phyloP scores from a whole-genome alignment of 2,329 filamentous ascomycete species.

The Magnaporthales sp. region DNA sequence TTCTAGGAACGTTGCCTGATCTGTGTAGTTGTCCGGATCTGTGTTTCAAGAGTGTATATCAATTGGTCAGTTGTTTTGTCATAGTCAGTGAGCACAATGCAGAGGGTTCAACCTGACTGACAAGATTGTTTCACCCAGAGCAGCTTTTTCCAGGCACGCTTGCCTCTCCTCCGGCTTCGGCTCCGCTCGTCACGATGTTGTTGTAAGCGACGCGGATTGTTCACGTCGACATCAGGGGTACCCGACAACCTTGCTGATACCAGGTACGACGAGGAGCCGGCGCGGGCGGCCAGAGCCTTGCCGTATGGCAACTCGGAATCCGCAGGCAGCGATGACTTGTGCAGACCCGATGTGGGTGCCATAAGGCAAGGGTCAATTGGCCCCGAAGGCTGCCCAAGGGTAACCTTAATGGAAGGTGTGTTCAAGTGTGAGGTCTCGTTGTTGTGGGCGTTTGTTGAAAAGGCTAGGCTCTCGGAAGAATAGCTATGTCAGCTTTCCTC shows the following conservation, averaged over 20 bases:
- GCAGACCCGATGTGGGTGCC: conserved; percentile 4
- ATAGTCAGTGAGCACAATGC: not conserved
- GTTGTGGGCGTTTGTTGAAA: not conserved
- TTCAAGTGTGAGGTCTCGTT: not conserved
- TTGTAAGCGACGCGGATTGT: not conserved
- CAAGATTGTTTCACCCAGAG: conserved; percentile 97
- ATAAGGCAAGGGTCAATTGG: conserved; percentile 1
- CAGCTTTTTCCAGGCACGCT: conserved; percentile 84
- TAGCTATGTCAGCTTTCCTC: not conserved
- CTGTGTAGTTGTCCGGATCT: conserved; percentile 99
- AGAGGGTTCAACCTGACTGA: conserved; percentile 29
- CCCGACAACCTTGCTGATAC: not conserved
- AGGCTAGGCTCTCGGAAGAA: not conserved
- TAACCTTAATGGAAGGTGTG: not conserved
- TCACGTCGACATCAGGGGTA: not conserved
- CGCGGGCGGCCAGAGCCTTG: not conserved
- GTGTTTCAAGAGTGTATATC: conserved; percentile 2
- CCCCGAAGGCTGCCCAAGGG: not conserved
- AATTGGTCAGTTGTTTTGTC: conserved; percentile 3
- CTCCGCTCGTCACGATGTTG: conserved; percentile 40
- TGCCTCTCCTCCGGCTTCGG: conserved; percentile 54
- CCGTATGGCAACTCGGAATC: not conserved
- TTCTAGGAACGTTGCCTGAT: conserved; percentile 92
- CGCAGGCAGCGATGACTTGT: conserved; percentile 1
- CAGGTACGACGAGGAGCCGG: not conserved